Percentiles rank a stretch among this genome's conserved stretches.
These are phyloP conservation scores for Cylindrotheca fusiformis DNA, from an alignment of 108 stramenopile species.

Conservation along the genomic window DNA sequence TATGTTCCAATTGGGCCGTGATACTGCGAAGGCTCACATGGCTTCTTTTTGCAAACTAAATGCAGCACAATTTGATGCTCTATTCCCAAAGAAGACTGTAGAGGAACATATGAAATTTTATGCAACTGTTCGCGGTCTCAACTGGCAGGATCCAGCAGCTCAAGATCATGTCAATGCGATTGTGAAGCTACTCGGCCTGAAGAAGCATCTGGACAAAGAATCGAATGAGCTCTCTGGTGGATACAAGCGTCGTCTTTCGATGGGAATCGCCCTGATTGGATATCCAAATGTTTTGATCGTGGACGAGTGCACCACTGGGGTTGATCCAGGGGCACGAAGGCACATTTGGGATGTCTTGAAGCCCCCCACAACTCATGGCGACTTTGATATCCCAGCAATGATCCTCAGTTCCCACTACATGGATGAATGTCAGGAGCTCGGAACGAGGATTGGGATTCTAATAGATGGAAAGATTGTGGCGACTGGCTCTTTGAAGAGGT, in stretches of 20 bases:
- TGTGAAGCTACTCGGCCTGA: conserved; percentile 18
- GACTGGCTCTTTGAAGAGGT: conserved; percentile 50
- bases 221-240: conserved; percentile 79
- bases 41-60: too few species aligned
- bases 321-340: conserved; percentile 59
- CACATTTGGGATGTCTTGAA: conserved; percentile 51
- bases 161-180: conserved; percentile 31
- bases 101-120: conserved; percentile 60
- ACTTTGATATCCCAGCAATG: conserved; percentile 46
- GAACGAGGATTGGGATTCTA: conserved; percentile 81
- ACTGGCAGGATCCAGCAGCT: conserved; percentile 25
- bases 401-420: conserved; percentile 85
- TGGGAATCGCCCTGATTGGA: conserved; percentile 82
- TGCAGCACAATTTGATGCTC: conserved; percentile 52
- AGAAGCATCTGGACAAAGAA: conserved; percentile 22
- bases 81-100: conserved; percentile 60
- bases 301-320: conserved; percentile 74
- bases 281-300: conserved; percentile 70
- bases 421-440: conserved; percentile 85
- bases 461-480: conserved; percentile 57
- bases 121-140: conserved; percentile 40
- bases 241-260: conserved; percentile 86
- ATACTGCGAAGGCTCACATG: too few species aligned
- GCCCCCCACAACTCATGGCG: conserved; percentile 32
- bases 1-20: too few species aligned